phyloP scores from a whole-genome alignment of 257 asterid species.

The Petrea volubilis region DNA sequence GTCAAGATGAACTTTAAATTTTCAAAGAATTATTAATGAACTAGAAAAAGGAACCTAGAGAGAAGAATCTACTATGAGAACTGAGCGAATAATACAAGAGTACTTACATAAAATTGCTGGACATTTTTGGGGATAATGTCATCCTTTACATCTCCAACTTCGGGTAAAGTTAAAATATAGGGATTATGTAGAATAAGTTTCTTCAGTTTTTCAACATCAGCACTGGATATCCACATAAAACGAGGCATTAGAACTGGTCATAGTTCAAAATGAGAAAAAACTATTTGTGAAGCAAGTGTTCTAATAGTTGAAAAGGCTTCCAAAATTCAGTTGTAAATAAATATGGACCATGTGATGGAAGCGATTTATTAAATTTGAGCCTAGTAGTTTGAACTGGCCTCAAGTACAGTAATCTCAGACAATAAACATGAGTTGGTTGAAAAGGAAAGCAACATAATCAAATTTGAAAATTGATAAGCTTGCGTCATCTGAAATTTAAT shows the following conservation, averaged over 20 bases:
- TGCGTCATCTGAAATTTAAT: neutral
- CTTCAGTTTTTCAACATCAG: slow-evolving; percentile 90
- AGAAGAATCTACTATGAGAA: neutral
- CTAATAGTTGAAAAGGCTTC: neutral
- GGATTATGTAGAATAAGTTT: slow-evolving; percentile 94
- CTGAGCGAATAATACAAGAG: neutral
- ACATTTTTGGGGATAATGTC: slow-evolving; percentile 83
- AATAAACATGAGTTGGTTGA: slow-evolving; percentile 3
- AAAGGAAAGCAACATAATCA: neutral
- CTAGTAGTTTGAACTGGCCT: neutral
- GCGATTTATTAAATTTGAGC: neutral
- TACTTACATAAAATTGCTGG: slow-evolving; percentile 89
- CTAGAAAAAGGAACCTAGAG: neutral
- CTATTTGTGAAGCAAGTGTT: neutral
- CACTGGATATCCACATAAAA: slow-evolving; percentile 51
- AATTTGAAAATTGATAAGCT: slow-evolving; percentile 7
- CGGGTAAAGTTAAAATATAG: slow-evolving; percentile 74
- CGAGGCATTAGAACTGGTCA: slow-evolving; percentile 15
- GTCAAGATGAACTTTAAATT: neutral
- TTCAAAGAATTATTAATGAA: neutral
- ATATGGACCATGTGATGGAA: neutral
- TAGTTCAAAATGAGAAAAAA: neutral
- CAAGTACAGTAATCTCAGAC: neutral
- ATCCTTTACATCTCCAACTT: slow-evolving; percentile 83
- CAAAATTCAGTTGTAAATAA: neutral